These are phyloP conservation scores for Cardamine chenopodiifolia DNA, from an alignment of 345 rosid species.

Conservation along the genomic window DNA sequence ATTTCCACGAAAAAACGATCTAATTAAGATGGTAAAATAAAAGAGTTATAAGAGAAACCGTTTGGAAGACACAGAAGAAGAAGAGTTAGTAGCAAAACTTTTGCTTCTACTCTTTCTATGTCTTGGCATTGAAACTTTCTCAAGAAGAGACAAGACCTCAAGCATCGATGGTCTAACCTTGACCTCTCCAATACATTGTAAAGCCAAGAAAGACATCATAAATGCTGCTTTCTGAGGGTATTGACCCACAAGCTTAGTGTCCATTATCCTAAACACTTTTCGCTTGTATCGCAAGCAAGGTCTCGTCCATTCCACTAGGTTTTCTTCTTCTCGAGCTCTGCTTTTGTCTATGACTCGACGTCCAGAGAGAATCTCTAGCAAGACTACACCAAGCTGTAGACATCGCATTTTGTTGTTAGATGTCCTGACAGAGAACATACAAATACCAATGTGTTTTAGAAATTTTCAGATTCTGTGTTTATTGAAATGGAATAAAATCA, in stretches of 20 bases:
- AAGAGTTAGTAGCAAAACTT: slow-evolving; percentile 24
- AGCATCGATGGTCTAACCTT: slow-evolving; percentile 67
- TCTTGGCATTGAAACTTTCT: slow-evolving; percentile 40
- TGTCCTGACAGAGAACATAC: slow-evolving; percentile 55
- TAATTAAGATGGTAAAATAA: background rate
- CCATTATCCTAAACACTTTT: slow-evolving; percentile 80
- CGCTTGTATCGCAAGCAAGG: slow-evolving; percentile 67
- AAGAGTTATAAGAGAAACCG: slow-evolving; percentile 26
- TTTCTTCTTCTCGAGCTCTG: slow-evolving; percentile 56
- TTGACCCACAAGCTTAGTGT: slow-evolving; percentile 79
- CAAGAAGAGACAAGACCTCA: slow-evolving; percentile 56
- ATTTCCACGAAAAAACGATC: slow-evolving; percentile 19
- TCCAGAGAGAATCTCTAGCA: slow-evolving; percentile 75
- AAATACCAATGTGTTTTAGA: background rate
- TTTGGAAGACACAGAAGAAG: slow-evolving; percentile 26
- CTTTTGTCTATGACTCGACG: slow-evolving; percentile 66
- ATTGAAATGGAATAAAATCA: background rate
- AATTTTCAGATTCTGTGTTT: background rate
- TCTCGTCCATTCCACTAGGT: slow-evolving; percentile 81
- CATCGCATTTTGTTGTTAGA: slow-evolving; percentile 87
- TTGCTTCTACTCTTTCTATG: slow-evolving; percentile 41
- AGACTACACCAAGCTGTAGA: slow-evolving; percentile 89
- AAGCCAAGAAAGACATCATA: slow-evolving; percentile 68
- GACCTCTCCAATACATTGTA: slow-evolving; percentile 71
- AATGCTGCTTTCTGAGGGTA: slow-evolving; percentile 84